A percentile compares a stretch with the other conserved stretches of the same genome.
These are phyloP conservation scores for Podaxis sp. DNA, from an alignment of 768 basidiomycete genomes.

Conservation along the genomic window DNA sequence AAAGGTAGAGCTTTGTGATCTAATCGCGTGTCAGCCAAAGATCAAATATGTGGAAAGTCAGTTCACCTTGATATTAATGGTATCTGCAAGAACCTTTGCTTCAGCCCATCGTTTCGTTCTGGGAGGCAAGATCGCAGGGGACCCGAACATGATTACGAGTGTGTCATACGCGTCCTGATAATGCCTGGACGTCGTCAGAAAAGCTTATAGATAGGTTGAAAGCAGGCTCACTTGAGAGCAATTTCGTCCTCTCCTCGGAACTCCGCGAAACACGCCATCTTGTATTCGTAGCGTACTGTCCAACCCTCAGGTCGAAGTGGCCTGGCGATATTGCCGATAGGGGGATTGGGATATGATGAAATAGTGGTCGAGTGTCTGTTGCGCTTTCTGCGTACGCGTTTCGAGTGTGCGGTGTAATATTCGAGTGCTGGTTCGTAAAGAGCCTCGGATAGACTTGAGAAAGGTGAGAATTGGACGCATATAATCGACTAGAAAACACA, in stretches of 20 bases:
- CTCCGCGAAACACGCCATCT: slow-evolving; percentile 96
- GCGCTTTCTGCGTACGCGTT: slow-evolving; percentile 88
- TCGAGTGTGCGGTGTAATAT: slow-evolving; percentile 91
- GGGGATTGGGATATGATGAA: slow-evolving; percentile 49
- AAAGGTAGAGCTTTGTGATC: slow-evolving; percentile 90
- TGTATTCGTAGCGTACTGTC: slow-evolving; percentile 97
- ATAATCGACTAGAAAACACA: slow-evolving; percentile 1
- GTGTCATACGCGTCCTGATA: slow-evolving; percentile 92
- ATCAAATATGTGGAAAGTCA: background rate
- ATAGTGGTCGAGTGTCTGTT: slow-evolving; percentile 69
- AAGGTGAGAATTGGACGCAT: slow-evolving; percentile 1
- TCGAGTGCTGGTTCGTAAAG: slow-evolving; percentile 88
- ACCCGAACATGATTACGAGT: slow-evolving; percentile 85
- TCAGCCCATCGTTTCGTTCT: slow-evolving; percentile 98
- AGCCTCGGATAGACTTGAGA: slow-evolving; percentile 76
- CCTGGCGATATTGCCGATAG: slow-evolving; percentile 47
- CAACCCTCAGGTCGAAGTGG: slow-evolving; percentile 84
- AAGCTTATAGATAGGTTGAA: slow-evolving; percentile 13
- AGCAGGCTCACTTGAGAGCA: slow-evolving; percentile 73
- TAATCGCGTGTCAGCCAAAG: slow-evolving; percentile 26
- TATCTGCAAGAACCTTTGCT: slow-evolving; percentile 94
- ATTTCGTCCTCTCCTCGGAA: slow-evolving; percentile 91
- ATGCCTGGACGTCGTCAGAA: slow-evolving; percentile 51
- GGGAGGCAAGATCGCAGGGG: slow-evolving; percentile 81
- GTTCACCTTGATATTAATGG: slow-evolving; percentile 82